Evolutionary conservation across 306 rosid species (phyloP).

Genomic region (Astragalus membranaceus): DNA sequence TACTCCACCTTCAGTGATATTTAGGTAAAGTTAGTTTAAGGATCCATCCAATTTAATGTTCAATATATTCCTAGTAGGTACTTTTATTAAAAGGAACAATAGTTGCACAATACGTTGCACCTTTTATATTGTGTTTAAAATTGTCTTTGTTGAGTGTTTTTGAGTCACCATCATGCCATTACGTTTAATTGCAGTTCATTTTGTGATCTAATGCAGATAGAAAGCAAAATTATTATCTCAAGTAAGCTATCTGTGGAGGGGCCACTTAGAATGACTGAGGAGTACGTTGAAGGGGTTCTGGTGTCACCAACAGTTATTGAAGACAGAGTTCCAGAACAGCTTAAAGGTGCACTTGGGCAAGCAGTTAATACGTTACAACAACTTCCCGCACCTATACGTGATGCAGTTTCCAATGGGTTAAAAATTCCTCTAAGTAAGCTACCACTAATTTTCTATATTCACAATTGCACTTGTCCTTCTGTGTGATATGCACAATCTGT

Average conservation of each 20-base stretch:
- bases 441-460: conserved; percentile 1
- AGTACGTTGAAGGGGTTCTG: conserved; percentile 71
- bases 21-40: not conserved
- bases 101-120: not conserved
- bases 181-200: conserved; percentile 8
- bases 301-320: conserved; percentile 75
- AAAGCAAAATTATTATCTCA: conserved; percentile 58
- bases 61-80: not conserved
- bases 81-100: conserved; percentile 2
- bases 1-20: not conserved
- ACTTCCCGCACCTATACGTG: conserved; percentile 72
- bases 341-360: conserved; percentile 81
- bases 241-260: conserved; percentile 83
- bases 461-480: not conserved
- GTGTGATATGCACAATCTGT: not conserved
- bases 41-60: not conserved
- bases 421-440: conserved; percentile 78
- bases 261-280: conserved; percentile 92
- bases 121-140: not conserved
- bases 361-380: conserved; percentile 66
- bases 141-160: conserved; percentile 1
- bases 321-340: conserved; percentile 77
- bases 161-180: not conserved
- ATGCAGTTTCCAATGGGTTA: conserved; percentile 62
- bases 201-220: conserved; percentile 51